Conservation (phyloP, 371 early-diverging fungal species). For the Haplosporangium sp. region DNA sequence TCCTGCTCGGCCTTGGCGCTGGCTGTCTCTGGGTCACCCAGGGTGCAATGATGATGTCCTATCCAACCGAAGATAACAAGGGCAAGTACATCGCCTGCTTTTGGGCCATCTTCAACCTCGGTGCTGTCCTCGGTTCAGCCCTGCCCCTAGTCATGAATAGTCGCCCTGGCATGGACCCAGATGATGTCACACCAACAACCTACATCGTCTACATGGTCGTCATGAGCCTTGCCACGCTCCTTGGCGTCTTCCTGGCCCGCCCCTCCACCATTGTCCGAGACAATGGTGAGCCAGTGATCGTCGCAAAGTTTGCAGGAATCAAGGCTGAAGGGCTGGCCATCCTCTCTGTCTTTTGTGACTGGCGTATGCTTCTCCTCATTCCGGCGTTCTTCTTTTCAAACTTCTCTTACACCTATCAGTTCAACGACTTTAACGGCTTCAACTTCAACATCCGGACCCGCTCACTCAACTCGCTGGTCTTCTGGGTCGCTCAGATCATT, state of each 20-base stretch:
- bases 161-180: slow-evolving; percentile 36
- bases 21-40: slow-evolving; percentile 79
- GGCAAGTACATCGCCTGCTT: slow-evolving; percentile 83
- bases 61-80: slow-evolving; percentile 82
- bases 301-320: slow-evolving; percentile 64
- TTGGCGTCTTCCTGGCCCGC: slow-evolving; percentile 67
- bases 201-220: slow-evolving; percentile 79
- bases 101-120: slow-evolving; percentile 84
- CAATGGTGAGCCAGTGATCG: slow-evolving; percentile 71
- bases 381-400: slow-evolving; percentile 82
- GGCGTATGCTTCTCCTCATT: slow-evolving; percentile 68
- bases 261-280: slow-evolving; percentile 68
- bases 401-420: slow-evolving; percentile 83
- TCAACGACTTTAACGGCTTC: slow-evolving; percentile 63
- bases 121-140: slow-evolving; percentile 73
- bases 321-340: slow-evolving; percentile 67
- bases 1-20: slow-evolving; percentile 73
- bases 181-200: slow-evolving; percentile 44
- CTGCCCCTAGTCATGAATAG: slow-evolving; percentile 75
- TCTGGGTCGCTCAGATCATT: slow-evolving; percentile 79
- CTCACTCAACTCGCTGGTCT: slow-evolving; percentile 75
- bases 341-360: slow-evolving; percentile 73
- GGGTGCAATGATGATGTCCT: slow-evolving; percentile 87
- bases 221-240: slow-evolving; percentile 68
- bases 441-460: slow-evolving; percentile 75